These are phyloP conservation scores for Trichoderma koningiopsis DNA, from an alignment of 2,329 filamentous ascomycete genomes.

Conservation along the genomic window DNA sequence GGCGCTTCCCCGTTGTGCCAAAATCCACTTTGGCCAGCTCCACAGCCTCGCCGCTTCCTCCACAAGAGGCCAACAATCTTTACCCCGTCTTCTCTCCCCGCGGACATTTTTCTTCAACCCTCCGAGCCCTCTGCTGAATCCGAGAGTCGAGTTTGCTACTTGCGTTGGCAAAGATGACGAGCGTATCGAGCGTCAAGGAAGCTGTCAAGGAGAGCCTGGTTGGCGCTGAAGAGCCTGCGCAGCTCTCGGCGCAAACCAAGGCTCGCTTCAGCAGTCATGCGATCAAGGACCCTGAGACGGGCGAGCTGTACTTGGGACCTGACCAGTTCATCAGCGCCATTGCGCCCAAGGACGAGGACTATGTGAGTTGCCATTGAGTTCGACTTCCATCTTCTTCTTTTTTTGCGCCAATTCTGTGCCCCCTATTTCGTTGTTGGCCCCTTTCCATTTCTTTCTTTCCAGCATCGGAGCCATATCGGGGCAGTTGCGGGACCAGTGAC, in stretches of 20 bases:
- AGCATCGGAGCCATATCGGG: constrained; percentile 16
- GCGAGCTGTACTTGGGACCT: constrained; percentile 77
- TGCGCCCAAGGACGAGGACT: constrained; percentile 84
- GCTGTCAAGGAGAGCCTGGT: constrained; percentile 79
- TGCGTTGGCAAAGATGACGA: constrained; percentile 37
- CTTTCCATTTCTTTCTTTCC: not conserved
- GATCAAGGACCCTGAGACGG: constrained; percentile 70
- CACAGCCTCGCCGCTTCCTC: constrained; percentile 23
- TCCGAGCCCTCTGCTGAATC: not conserved
- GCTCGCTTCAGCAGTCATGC: constrained; percentile 77
- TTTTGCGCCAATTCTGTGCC: not conserved
- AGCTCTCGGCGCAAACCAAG: constrained; percentile 74
- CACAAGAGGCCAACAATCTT: constrained; percentile 22
- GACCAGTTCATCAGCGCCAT: constrained; percentile 91
- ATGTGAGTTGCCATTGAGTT: constrained; percentile 63
- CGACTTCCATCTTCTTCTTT: not conserved
- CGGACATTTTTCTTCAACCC: constrained; percentile 1
- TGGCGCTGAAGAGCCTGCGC: constrained; percentile 58
- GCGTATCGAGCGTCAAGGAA: constrained; percentile 60
- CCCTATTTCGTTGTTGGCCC: not conserved
- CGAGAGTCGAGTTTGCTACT: constrained; percentile 3
- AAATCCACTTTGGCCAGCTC: constrained; percentile 22
- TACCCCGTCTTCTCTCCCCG: constrained; percentile 8
- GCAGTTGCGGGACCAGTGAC: constrained; percentile 19
- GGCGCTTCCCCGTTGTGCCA: constrained; percentile 19